Evolutionary conservation across 176 grass and related monocot species (phyloP), one percentile per base, ranked within the genome.

Genomic region (Poa pratensis): DNA sequence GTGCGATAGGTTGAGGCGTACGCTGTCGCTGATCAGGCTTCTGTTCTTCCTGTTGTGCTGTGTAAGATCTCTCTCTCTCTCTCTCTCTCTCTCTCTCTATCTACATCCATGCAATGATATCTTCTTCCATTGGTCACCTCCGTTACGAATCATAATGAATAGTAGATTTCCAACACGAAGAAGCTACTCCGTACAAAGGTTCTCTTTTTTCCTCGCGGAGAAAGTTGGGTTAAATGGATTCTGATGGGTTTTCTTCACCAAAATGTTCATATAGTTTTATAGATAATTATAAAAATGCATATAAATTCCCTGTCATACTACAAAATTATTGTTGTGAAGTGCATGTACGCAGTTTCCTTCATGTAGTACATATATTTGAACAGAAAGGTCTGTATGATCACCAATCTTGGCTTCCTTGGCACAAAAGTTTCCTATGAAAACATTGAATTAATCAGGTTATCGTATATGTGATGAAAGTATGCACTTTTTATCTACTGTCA

Each of bases 401-500:
- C 75, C 73, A 63, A 80, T 71, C 27, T 66, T 83, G 78, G 65
- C 85, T 91, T 91, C 85, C 85, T 91, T 91, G 81, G n/a, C 81
- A 87, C 81, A 84, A 87, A 91, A 91, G 89, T 69, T 69, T 83
- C 48, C 24, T 79, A 15, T 27, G 0, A 52, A 32, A 45, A 83
- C 50, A 75, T 80, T 84, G 81, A 80, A 84, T 69, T 80, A 70
- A 76, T 80, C 23, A 76, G 40, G 69, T 80, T 76, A 87, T 84
- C 76, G 75, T 87, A 32, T 91, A 76, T 68, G 86, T 69, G 84
- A 90, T 91, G 85, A 84, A 87, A 84, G 76, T 84, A 32, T 76
- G 68, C 68, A 69, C 85, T 84, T 91, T 87, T 84, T 87, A 91
- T 91, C 81, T 80, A 76, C 30, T 91, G 32, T 32, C 69, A 91